Evolutionary conservation across 768 basidiomycete genomes (phyloP).

Genomic region (Rhodotorula diobovata): DNA sequence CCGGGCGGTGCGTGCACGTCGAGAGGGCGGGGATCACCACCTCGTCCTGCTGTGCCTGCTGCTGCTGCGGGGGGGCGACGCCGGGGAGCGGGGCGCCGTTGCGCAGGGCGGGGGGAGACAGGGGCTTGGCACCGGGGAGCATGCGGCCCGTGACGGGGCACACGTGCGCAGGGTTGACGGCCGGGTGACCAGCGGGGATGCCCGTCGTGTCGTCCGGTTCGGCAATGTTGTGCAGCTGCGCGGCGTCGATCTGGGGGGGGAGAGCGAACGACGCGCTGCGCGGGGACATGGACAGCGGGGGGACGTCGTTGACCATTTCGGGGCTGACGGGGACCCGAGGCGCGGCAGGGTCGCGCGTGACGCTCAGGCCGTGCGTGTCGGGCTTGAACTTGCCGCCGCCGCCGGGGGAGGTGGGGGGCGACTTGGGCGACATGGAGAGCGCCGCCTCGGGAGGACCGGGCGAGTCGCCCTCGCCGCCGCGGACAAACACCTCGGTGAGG

Average conservation of each 20-base stretch:
- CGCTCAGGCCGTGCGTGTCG: conserved; percentile 32
- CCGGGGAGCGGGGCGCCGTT: background rate
- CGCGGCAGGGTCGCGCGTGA: conserved; percentile 37
- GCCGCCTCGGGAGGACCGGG: conserved; percentile 25
- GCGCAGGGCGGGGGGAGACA: background rate
- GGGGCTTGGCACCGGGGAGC: conserved; percentile 1
- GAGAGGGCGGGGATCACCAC: background rate
- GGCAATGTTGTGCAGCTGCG: too few relatives aligned
- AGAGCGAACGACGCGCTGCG: background rate
- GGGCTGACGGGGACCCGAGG: conserved; percentile 10
- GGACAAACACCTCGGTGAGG: conserved; percentile 40
- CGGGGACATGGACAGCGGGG: background rate
- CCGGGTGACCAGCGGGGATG: conserved; percentile 15
- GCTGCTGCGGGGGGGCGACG: background rate
- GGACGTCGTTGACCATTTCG: background rate
- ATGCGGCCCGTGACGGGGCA: conserved; percentile 17
- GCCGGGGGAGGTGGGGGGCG: background rate
- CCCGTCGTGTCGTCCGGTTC: conserved; percentile 13
- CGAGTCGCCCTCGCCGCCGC: conserved; percentile 46
- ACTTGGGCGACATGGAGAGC: conserved; percentile 38
- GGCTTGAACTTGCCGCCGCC: background rate
- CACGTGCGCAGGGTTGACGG: conserved; percentile 11
- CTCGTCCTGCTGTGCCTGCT: background rate
- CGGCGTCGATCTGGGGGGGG: background rate
- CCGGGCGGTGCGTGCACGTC: conserved; percentile 15